These are phyloP conservation scores for Stagonosporopsis vannaccii DNA, from an alignment of 2,329 filamentous ascomycete genomes.

Conservation along the genomic window DNA sequence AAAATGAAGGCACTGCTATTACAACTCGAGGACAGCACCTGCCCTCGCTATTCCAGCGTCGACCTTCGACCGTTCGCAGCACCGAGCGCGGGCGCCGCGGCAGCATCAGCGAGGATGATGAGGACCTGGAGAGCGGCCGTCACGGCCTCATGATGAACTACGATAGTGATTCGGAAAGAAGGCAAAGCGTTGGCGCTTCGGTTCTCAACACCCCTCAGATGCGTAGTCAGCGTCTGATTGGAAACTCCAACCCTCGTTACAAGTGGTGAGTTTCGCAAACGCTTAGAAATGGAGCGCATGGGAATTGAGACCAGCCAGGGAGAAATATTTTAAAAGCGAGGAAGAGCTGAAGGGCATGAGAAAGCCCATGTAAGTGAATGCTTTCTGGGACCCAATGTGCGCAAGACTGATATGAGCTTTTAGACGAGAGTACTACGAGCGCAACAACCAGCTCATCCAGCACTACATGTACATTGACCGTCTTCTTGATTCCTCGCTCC, in stretches of 20 bases:
- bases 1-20: constrained; percentile 46
- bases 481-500: constrained; percentile 88
- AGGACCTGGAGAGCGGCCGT: constrained; percentile 40
- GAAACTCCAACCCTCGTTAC: constrained; percentile 85
- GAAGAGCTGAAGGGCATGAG: constrained; percentile 75
- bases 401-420: constrained; percentile 14
- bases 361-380: constrained; percentile 66
- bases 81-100: constrained; percentile 36
- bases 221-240: constrained; percentile 85
- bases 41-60: constrained; percentile 44
- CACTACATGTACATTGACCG: constrained; percentile 94
- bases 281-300: background rate
- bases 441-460: constrained; percentile 86
- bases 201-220: constrained; percentile 68
- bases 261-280: constrained; percentile 63
- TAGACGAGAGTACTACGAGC: constrained; percentile 84
- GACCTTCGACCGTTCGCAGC: constrained; percentile 42
- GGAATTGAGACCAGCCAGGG: constrained; percentile 50
- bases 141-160: constrained; percentile 41
- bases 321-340: constrained; percentile 83
- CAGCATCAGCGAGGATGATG: constrained; percentile 42
- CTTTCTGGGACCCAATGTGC: background rate
- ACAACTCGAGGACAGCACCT: constrained; percentile 56
- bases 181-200: constrained; percentile 52
- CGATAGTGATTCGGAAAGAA: constrained; percentile 46